These are phyloP conservation scores for Flaveria robusta DNA, from an alignment of 129 eudicot genomes.

Conservation along the genomic window DNA sequence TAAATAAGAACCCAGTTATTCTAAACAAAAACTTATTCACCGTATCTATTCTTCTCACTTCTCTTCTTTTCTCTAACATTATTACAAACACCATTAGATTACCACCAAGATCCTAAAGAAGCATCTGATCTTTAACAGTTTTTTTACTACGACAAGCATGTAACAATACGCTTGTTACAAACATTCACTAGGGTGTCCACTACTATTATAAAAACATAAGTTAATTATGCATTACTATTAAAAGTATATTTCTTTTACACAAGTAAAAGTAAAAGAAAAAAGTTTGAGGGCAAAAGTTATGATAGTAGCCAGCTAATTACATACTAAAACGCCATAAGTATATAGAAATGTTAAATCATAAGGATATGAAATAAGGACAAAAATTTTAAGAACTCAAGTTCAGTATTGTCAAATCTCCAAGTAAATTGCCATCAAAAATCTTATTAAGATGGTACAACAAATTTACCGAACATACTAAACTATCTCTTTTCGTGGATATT, in stretches of 20 bases:
- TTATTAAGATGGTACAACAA: conserved; percentile 43
- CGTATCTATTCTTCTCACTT: background rate
- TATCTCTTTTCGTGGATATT: conserved; percentile 27
- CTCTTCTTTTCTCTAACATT: conserved; percentile 14
- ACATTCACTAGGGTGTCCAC: background rate
- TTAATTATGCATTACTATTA: too few relatives aligned
- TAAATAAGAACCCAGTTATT: background rate
- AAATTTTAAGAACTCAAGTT: conserved; percentile 21
- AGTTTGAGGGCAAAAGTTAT: background rate
- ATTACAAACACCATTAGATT: background rate
- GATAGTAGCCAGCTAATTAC: background rate
- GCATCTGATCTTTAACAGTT: background rate
- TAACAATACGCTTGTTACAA: background rate
- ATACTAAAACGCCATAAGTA: background rate
- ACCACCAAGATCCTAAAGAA: background rate
- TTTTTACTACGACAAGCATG: background rate
- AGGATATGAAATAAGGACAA: background rate
- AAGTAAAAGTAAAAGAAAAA: background rate
- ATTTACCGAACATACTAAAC: conserved; percentile 36
- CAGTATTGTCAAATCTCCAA: conserved; percentile 26
- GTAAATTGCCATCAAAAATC: conserved; percentile 37
- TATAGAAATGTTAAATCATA: background rate
- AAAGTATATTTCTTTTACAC: background rate
- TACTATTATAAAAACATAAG: too few relatives aligned
- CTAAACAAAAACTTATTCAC: conserved; percentile 3